A percentile compares a stretch with the other conserved stretches of the same genome.
These are phyloP conservation scores for Ogataea haglerorum DNA, from an alignment of 805 yeast genomes.

Conservation along the genomic window DNA sequence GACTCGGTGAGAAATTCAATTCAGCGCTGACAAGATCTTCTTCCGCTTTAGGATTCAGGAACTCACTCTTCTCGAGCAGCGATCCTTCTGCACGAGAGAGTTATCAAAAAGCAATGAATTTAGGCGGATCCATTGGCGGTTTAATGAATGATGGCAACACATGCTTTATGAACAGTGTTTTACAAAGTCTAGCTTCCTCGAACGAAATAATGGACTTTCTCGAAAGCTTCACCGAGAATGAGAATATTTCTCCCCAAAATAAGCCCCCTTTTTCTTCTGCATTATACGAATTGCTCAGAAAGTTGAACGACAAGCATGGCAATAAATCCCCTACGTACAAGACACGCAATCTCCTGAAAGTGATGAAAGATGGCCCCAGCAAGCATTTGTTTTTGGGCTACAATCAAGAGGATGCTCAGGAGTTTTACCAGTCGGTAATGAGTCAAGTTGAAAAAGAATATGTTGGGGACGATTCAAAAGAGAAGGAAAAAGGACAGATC, in stretches of 20 bases:
- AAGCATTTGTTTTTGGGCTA: conserved; percentile 77
- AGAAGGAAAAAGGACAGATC: conserved; percentile 23
- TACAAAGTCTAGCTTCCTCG: conserved; percentile 80
- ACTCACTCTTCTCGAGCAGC: conserved; percentile 6
- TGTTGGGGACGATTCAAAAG: conserved; percentile 26
- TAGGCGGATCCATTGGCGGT: conserved; percentile 82
- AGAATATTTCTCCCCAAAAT: conserved; percentile 14
- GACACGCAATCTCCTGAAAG: conserved; percentile 56
- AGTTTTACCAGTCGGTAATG: conserved; percentile 80
- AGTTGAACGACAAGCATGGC: conserved; percentile 55
- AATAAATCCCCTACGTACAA: conserved; percentile 55
- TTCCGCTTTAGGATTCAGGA: conserved; percentile 16
- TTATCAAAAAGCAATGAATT: conserved; percentile 40
- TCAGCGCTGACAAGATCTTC: conserved; percentile 18
- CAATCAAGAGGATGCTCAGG: conserved; percentile 96
- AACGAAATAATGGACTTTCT: conserved; percentile 55
- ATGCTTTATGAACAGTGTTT: conserved; percentile 89
- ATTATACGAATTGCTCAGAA: conserved; percentile 48
- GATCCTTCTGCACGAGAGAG: conserved; percentile 21
- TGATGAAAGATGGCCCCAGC: conserved; percentile 75
- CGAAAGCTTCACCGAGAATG: conserved; percentile 36
- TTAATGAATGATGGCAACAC: conserved; percentile 88
- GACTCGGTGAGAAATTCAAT: conserved; percentile 20
- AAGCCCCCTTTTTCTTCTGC: conserved; percentile 46
- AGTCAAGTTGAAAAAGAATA: conserved; percentile 60